A percentile compares a stretch with the other conserved stretches of the same genome.
Evolutionary conservation across 192 early-diverging fungal species (phyloP).

Genomic region (Coemansia sp.): DNA sequence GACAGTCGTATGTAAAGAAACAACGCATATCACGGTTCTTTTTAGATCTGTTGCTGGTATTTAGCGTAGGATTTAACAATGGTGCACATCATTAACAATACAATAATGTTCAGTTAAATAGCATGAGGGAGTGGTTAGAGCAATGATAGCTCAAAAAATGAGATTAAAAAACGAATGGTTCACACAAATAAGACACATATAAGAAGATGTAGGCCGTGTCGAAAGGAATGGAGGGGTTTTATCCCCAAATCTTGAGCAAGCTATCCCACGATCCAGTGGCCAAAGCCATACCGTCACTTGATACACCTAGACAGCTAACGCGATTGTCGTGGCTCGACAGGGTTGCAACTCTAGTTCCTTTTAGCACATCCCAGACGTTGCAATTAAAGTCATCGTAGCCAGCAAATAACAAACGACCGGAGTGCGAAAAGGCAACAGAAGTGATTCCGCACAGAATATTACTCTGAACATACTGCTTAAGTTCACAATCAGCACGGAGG

Average conservation of each 20-base stretch:
- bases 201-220: not conserved
- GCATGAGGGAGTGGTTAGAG: not conserved
- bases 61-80: not conserved
- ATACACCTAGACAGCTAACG: conserved; percentile 94
- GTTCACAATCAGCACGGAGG: conserved; percentile 94
- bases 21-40: not conserved
- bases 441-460: conserved; percentile 99
- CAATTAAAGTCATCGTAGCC: conserved; percentile 99
- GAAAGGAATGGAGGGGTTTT: conserved; percentile 6
- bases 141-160: not conserved
- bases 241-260: conserved; percentile 84
- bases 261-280: conserved; percentile 99
- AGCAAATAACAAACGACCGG: conserved; percentile 94
- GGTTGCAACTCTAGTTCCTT: conserved; percentile 91
- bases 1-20: not conserved
- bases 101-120: not conserved
- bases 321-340: conserved; percentile 94
- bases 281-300: conserved; percentile 96
- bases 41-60: not conserved
- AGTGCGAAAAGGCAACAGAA: conserved; percentile 94
- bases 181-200: not conserved
- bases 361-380: conserved; percentile 99
- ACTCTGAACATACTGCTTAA: conserved; percentile 98
- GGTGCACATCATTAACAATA: too few species aligned
- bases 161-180: not conserved